These are phyloP conservation scores for Rhinocladiella mackenziei DNA, from an alignment of 2,329 filamentous ascomycete genomes.

Conservation along the genomic window DNA sequence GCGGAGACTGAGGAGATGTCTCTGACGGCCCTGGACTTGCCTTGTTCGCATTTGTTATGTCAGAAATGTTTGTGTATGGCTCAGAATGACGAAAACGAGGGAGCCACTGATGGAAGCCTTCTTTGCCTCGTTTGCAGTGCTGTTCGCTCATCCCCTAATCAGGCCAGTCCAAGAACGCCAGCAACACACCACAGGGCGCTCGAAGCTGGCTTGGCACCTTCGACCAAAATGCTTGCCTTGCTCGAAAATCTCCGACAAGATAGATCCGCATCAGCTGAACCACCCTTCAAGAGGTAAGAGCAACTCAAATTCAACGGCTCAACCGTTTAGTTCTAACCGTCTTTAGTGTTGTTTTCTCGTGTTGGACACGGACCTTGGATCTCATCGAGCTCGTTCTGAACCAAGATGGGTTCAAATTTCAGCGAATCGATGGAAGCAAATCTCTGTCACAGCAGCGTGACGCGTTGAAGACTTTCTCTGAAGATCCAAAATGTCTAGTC, in stretches of 20 bases:
- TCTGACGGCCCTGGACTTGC: no score
- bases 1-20: no score
- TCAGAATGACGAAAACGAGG: no score
- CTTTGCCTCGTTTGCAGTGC: no score
- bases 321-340: background rate
- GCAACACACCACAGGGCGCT: no score
- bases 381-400: slow-evolving; percentile 36
- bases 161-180: no score
- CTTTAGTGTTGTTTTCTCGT: slow-evolving; percentile 46
- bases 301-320: slow-evolving; percentile 8
- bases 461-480: slow-evolving; percentile 40
- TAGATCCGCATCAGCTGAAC: background rate
- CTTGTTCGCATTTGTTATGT: no score
- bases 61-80: no score
- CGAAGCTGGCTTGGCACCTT: no score
- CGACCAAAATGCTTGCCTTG: slow-evolving; percentile 22
- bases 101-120: no score
- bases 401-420: slow-evolving; percentile 25
- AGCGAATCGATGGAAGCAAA: slow-evolving; percentile 46
- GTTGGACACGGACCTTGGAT: slow-evolving; percentile 44
- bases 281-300: slow-evolving; percentile 23
- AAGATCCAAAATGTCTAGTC: slow-evolving; percentile 22
- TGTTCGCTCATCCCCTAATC: no score
- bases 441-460: slow-evolving; percentile 37
- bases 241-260: slow-evolving; percentile 13